These are phyloP conservation scores for Triangularia verruculosa DNA, from an alignment of 2,329 filamentous ascomycete species.

Conservation along the genomic window DNA sequence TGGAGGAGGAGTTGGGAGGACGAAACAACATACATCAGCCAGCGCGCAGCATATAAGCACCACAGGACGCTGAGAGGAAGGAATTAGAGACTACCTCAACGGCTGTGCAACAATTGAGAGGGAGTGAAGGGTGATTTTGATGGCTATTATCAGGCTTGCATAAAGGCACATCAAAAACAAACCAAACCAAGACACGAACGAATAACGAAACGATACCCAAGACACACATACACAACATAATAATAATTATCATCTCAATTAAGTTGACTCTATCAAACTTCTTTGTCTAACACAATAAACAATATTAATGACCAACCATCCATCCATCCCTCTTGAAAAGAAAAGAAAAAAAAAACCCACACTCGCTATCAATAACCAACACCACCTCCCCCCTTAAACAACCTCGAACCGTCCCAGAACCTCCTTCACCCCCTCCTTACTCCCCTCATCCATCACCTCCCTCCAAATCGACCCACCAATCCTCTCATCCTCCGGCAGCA, in stretches of 20 bases:
- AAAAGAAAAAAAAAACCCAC: neutral
- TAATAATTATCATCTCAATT: neutral
- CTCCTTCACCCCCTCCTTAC: slow-evolving; percentile 55
- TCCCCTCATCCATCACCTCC: slow-evolving; percentile 42
- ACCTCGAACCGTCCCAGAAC: slow-evolving; percentile 55
- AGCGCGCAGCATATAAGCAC: no score
- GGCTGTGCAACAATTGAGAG: no score
- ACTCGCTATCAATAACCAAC: slow-evolving; percentile 34
- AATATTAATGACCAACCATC: no score
- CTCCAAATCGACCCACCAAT: slow-evolving; percentile 65
- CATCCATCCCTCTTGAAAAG: neutral
- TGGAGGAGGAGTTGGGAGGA: no score
- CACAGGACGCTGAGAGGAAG: no score
- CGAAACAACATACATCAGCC: no score
- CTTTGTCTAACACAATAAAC: neutral
- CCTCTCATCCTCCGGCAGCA: slow-evolving; percentile 59
- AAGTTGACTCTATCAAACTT: neutral
- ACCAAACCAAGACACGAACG: neutral
- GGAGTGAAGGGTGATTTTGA: neutral
- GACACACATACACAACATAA: neutral
- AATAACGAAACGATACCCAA: slow-evolving; percentile 2
- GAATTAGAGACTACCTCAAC: no score
- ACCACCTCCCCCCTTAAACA: neutral
- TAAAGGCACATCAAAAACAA: no score
- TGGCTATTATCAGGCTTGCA: no score